Conservation (phyloP, 225 moss, liverwort and hornwort genomes). For the Bryoerythrophyllum caledonicum region DNA sequence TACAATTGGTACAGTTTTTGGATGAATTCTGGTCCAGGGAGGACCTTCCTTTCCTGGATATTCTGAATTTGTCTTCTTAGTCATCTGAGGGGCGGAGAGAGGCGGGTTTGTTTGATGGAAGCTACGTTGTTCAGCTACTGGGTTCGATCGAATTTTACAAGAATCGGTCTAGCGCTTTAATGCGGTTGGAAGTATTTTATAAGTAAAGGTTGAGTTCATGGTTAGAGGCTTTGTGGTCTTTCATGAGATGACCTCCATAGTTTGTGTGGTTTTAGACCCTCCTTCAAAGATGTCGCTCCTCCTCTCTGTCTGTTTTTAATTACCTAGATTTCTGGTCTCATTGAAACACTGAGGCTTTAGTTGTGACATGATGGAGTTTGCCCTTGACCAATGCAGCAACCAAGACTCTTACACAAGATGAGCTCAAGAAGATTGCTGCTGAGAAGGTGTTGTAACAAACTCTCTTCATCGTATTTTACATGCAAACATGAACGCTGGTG, state of each 20-base stretch:
- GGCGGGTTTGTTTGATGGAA: background rate
- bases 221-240: background rate
- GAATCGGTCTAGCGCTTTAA: background rate
- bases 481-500: background rate
- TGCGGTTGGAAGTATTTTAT: background rate
- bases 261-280: background rate
- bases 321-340: conserved; percentile 1
- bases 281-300: background rate
- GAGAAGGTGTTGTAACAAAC: conserved; percentile 65
- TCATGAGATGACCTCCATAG: background rate
- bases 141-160: background rate
- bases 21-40: background rate
- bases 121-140: background rate
- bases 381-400: conserved; percentile 54
- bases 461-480: background rate
- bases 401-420: conserved; percentile 86
- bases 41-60: background rate
- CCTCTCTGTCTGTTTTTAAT: background rate
- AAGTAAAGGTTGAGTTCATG: background rate
- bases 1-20: background rate
- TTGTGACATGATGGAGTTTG: conserved; percentile 14
- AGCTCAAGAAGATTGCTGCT: conserved; percentile 92
- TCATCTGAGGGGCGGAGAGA: background rate
- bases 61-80: background rate
- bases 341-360: background rate